phyloP scores from a whole-genome alignment of 2,329 filamentous ascomycete species.

The Stylonectria norvegica region DNA sequence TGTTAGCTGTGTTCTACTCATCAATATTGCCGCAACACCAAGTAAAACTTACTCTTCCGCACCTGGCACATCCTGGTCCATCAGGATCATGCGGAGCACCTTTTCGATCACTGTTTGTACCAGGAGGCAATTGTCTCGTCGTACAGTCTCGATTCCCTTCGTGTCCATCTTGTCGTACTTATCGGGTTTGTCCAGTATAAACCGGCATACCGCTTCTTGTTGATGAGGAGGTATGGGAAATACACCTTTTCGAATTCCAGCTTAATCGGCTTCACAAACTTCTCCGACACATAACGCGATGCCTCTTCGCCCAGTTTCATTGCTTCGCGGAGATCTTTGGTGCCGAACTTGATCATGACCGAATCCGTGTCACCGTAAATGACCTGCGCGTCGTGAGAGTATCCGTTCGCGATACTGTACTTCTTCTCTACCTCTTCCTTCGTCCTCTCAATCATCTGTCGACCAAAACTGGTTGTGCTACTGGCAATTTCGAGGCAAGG shows the following conservation, averaged over 20 bases:
- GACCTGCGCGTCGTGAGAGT: conserved; percentile 90
- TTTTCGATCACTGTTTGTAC: conserved; percentile 98
- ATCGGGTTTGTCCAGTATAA: conserved; percentile 93
- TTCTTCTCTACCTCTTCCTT: conserved; percentile 90
- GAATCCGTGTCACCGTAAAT: conserved; percentile 99
- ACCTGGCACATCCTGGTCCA: conserved; percentile 83
- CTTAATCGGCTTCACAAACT: conserved; percentile 97
- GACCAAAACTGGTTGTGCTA: conserved; percentile 94
- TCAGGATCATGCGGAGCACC: conserved; percentile 89
- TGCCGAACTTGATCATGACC: conserved; percentile 99
- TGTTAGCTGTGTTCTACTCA: conserved; percentile 30
- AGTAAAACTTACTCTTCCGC: conserved; percentile 77
- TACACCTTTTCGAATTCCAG: conserved; percentile 99
- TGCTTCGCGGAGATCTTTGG: conserved; percentile 76
- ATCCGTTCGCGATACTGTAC: conserved; percentile 92
- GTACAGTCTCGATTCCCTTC: conserved; percentile 97
- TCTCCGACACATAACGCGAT: conserved; percentile 79
- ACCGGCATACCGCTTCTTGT: conserved; percentile 99
- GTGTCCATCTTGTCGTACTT: conserved; percentile 99
- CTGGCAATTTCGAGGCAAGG: conserved; percentile 93
- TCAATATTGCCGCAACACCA: conserved; percentile 6
- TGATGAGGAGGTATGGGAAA: conserved; percentile 96
- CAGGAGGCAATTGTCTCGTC: conserved; percentile 90
- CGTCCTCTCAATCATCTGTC: conserved; percentile 98
- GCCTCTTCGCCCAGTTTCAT: conserved; percentile 98